phyloP scores from a whole-genome alignment of 1,139 yeast genomes.

The Sugiyamaella japonica region DNA sequence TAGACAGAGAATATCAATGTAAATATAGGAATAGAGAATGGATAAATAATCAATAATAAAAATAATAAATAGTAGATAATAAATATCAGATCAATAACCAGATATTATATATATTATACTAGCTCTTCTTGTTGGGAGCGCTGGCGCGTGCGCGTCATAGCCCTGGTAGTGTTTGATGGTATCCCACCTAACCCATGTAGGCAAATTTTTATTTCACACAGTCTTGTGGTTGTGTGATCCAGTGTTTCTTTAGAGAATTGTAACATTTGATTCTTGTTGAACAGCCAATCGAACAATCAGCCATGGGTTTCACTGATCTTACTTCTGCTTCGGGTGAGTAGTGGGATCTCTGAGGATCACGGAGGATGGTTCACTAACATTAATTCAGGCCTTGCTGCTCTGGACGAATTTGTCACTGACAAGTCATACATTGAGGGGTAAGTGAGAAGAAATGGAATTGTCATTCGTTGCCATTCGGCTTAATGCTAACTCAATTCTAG shows the following conservation, averaged over 20 bases:
- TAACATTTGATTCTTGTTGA: neutral
- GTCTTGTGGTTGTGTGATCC: no score
- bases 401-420: constrained; percentile 85
- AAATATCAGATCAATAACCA: no score
- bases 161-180: constrained; percentile 1
- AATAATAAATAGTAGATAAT: no score
- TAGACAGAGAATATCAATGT: no score
- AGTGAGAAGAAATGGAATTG: constrained; percentile 40
- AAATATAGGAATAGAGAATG: no score
- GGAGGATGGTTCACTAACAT: neutral
- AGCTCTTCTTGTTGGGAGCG: no score
- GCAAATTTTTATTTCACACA: constrained; percentile 8
- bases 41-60: no score
- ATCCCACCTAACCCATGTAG: constrained; percentile 13
- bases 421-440: constrained; percentile 95
- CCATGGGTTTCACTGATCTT: constrained; percentile 47
- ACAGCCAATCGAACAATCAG: constrained; percentile 11
- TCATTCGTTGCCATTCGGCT: no score
- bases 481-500: constrained; percentile 12
- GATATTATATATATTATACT: no score
- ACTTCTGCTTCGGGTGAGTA: constrained; percentile 45
- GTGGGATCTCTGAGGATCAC: neutral
- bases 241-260: constrained; percentile 1
- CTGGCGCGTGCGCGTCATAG: neutral
- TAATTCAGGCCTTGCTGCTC: constrained; percentile 64